phyloP scores from a whole-genome alignment of 192 early-diverging fungal species.

The Pilobolus umbonatus region DNA sequence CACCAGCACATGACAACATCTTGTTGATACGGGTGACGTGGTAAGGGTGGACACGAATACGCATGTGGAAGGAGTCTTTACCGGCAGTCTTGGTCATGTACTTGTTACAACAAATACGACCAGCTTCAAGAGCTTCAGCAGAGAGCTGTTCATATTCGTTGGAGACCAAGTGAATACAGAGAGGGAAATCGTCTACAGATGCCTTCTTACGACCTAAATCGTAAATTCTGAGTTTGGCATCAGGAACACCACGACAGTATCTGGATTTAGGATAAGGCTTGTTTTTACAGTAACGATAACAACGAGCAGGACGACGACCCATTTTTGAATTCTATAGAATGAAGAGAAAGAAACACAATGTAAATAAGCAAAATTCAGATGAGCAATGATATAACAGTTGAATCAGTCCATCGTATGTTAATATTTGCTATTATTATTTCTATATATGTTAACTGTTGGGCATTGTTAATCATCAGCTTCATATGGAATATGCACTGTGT shows the following conservation, averaged over 20 bases:
- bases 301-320: slow-evolving; percentile 99
- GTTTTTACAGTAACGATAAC: slow-evolving; percentile 99
- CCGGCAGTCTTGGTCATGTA: slow-evolving; percentile 96
- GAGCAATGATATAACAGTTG: no score
- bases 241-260: slow-evolving; percentile 99
- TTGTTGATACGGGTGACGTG: slow-evolving; percentile 99
- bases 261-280: slow-evolving; percentile 99
- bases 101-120: slow-evolving; percentile 97
- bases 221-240: slow-evolving; percentile 97
- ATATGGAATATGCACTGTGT: no score
- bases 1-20: slow-evolving; percentile 99
- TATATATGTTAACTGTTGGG: no score
- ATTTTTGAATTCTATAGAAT: slow-evolving; percentile 39
- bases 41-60: slow-evolving; percentile 97
- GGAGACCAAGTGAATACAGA: slow-evolving; percentile 90
- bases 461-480: no score
- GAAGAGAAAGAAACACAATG: no score
- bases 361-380: no score
- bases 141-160: slow-evolving; percentile 98
- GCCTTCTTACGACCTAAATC: slow-evolving; percentile 98
- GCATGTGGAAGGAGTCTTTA: slow-evolving; percentile 99
- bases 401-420: no score
- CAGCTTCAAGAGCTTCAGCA: slow-evolving; percentile 98
- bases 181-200: slow-evolving; percentile 94
- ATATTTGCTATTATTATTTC: no score